Evolutionary conservation across 306 rosid genomes (phyloP).

Genomic region (Rosa rugosa): DNA sequence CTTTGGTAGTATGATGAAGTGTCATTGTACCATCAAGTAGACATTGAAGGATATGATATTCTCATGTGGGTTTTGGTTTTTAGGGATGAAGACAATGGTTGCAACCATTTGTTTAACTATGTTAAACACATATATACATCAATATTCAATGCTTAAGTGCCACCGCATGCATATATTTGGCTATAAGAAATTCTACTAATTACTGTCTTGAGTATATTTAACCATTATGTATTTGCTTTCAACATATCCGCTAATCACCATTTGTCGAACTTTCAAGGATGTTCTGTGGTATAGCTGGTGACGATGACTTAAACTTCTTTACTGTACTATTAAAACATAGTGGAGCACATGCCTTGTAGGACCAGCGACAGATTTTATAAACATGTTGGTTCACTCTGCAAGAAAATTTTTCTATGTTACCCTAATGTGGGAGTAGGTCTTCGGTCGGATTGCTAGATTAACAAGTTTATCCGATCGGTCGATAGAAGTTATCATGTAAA

Average conservation of each 20-base stretch:
- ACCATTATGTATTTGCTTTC: background rate
- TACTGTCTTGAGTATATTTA: background rate
- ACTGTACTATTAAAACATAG: background rate
- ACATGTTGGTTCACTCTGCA: background rate
- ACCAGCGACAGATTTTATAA: background rate
- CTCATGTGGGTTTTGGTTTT: conserved; percentile 43
- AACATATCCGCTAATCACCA: background rate
- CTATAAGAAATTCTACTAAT: background rate
- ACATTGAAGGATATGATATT: conserved; percentile 18
- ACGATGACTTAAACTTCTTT: background rate
- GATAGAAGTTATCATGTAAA: background rate
- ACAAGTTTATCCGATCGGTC: background rate
- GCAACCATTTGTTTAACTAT: conserved; percentile 17
- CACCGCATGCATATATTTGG: background rate
- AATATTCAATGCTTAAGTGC: background rate
- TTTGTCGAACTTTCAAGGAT: background rate
- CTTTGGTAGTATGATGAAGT: conserved; percentile 18
- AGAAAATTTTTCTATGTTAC: background rate
- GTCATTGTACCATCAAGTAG: conserved; percentile 14
- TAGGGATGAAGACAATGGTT: conserved; percentile 36
- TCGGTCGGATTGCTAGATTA: background rate
- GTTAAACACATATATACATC: background rate
- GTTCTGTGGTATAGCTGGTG: background rate
- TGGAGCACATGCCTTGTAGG: conserved; percentile 7
- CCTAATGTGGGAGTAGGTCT: background rate